A percentile compares a stretch with the other conserved stretches of the same genome.
Evolutionary conservation across 495 filamentous ascomycete species (phyloP).

Genomic region (Trypethelium eluteriae): DNA sequence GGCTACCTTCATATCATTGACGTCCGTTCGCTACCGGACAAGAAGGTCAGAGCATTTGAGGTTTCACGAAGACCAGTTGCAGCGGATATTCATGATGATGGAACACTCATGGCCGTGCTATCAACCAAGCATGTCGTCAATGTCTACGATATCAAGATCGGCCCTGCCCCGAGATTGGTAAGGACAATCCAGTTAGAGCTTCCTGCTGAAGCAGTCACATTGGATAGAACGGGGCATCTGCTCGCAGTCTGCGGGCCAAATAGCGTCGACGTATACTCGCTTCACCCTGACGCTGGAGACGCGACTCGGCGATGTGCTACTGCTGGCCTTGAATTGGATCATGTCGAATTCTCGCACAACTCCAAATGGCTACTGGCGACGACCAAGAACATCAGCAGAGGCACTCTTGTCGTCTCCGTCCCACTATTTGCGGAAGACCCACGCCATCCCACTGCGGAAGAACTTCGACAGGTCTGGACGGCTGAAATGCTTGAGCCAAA

Average conservation of each 20-base stretch:
- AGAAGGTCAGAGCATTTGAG: constrained; percentile 6
- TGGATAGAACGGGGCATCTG: constrained; percentile 3
- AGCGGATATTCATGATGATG: constrained; percentile 9
- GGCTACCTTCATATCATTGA: constrained; percentile 7
- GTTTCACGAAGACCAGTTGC: constrained; percentile 5
- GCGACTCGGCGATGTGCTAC: constrained; percentile 5
- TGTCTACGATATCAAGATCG: constrained; percentile 5
- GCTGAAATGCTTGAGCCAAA: constrained; percentile 9
- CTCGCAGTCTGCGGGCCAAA: constrained; percentile 2
- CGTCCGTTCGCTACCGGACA: neutral
- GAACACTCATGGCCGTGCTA: neutral
- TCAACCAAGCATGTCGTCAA: constrained; percentile 6
- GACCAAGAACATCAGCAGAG: constrained; percentile 1
- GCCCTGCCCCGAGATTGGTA: neutral
- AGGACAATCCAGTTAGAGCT: constrained; percentile 5
- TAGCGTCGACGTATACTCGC: constrained; percentile 1
- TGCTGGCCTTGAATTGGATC: constrained; percentile 8
- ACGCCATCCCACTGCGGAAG: constrained; percentile 2
- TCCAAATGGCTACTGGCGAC: constrained; percentile 6
- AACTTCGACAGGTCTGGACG: constrained; percentile 6
- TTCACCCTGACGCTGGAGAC: constrained; percentile 6
- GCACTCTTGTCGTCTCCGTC: constrained; percentile 3
- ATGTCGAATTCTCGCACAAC: constrained; percentile 8
- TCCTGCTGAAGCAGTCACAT: neutral
- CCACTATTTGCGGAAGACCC: constrained; percentile 5